A percentile compares a stretch with the other conserved stretches of the same genome.
Evolutionary conservation across 2,329 filamentous ascomycete genomes (phyloP).

Genomic region (Xylariaceae sp.): DNA sequence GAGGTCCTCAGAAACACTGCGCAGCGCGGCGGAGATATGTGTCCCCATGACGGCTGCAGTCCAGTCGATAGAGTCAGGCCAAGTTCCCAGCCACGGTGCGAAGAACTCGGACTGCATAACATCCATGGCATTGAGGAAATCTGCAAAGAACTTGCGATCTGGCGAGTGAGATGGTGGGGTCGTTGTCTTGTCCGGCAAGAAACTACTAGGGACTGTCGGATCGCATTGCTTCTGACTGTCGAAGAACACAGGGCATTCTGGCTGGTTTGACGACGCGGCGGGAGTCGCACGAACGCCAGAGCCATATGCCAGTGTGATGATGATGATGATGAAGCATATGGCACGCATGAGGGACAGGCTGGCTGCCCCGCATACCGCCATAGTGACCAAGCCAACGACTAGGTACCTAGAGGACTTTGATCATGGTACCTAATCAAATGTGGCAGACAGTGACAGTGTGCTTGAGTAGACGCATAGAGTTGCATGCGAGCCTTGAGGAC

Average conservation of each 20-base stretch:
- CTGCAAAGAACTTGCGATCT: conserved; percentile 33
- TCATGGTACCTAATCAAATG: no score
- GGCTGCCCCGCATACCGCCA: no score
- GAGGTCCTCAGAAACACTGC: conserved; percentile 63
- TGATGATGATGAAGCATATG: no score
- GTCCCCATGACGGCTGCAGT: conserved; percentile 82
- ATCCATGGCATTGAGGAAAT: conserved; percentile 61
- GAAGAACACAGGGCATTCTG: conserved; percentile 21
- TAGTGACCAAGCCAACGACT: no score
- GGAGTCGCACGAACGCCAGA: no score
- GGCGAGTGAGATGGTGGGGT: conserved; percentile 5
- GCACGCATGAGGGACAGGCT: no score
- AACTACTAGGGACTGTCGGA: not conserved
- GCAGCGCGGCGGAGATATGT: conserved; percentile 68
- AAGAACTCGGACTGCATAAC: conserved; percentile 79
- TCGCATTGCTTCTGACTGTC: conserved; percentile 1
- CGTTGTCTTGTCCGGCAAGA: not conserved
- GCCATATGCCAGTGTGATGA: no score
- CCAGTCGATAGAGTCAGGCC: conserved; percentile 89
- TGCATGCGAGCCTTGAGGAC: no score
- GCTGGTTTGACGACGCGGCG: conserved; percentile 3
- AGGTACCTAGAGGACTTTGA: no score
- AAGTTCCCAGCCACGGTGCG: conserved; percentile 70
- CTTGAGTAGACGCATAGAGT: no score
- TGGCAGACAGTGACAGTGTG: no score